Base-by-base conservation (phyloP, 495 filamentous ascomycete genomes). In the Eremomyces bilateralis region DNA sequence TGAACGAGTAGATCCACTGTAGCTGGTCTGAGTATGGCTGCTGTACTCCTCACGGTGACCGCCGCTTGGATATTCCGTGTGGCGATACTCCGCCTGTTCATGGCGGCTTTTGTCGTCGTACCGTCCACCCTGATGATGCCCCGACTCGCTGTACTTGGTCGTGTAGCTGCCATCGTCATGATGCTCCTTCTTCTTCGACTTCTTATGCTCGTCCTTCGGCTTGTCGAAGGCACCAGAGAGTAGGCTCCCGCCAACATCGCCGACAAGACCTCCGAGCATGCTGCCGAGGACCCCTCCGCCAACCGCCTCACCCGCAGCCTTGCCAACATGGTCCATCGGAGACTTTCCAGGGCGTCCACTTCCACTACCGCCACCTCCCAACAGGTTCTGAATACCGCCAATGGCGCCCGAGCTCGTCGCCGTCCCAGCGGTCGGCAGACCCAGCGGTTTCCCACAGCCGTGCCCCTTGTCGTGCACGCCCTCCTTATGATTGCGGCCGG, bases 381-480 rank as follows among this genome's bases (percentile, higher is more conserved):
- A 27, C 22, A 21, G 20, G 28, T 34, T 35, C 17, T 19, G 27
- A 15, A 35, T 27, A 2, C 29, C 50, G 10, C 53, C 53, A 18
- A 43, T 40, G 11, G 50, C 53, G 12, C 50, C 48, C 15, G 47
- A 62, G 58, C 45, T 65, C 55, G 27, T 36, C 18, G 54, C 50
- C 16, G 53, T 48, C 19, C 44, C 42, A 19, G 39, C 35, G 17
- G 54, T 60, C 19, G 64, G 62, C 50, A 76, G 64, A 16, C 65
- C 55, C 3, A 80, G 48, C 10, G 76, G 72, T 43, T 75, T 74
- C 31, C 80, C 75, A 45, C 80, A 88, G 29, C 82, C 82, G 51
- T 91, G 82, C 17, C 82, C 82, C 22, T 62, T 67, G 44, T 92
- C 83, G 13, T 76, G 56, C n/a, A 81, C 72, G 17, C 79, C 80